Conservation (phyloP, 768 basidiomycete genomes). For the Tylopilus vinaceipallidus region DNA sequence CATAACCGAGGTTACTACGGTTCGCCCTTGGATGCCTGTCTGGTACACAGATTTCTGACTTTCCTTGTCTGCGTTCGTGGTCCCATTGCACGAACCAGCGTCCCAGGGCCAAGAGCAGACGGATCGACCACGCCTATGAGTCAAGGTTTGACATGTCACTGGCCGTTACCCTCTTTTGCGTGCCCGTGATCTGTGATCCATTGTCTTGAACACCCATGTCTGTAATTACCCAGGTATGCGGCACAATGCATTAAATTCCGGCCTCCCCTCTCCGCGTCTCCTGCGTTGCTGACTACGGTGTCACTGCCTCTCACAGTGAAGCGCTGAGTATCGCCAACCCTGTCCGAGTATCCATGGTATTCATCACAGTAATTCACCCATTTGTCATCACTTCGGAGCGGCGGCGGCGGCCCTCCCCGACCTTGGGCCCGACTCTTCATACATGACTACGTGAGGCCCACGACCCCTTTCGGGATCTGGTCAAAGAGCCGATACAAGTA, state of each 20-base stretch:
- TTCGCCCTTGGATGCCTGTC: background rate
- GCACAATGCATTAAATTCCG: slow-evolving; percentile 1
- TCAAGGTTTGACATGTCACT: background rate
- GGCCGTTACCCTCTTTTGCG: background rate
- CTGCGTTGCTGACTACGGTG: background rate
- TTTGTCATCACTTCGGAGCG: background rate
- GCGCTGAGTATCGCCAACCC: background rate
- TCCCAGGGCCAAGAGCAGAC: slow-evolving; percentile 5
- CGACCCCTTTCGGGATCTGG: no score
- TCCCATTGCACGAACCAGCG: background rate
- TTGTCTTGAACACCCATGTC: background rate
- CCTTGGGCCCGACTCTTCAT: background rate
- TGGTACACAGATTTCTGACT: slow-evolving; percentile 9
- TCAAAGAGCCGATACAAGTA: no score
- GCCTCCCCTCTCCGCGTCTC: no score
- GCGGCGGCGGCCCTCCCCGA: background rate
- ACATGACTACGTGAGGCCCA: no score
- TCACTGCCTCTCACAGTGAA: background rate
- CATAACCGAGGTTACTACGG: background rate
- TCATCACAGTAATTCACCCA: no score
- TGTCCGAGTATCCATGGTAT: background rate
- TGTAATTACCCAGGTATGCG: background rate
- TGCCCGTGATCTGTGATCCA: background rate
- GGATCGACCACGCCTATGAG: slow-evolving; percentile 8
- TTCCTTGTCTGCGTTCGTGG: background rate